Evolutionary conservation across 768 basidiomycete species (phyloP), one percentile per base, ranked within the genome.

Genomic region (Boletus patriciae): DNA sequence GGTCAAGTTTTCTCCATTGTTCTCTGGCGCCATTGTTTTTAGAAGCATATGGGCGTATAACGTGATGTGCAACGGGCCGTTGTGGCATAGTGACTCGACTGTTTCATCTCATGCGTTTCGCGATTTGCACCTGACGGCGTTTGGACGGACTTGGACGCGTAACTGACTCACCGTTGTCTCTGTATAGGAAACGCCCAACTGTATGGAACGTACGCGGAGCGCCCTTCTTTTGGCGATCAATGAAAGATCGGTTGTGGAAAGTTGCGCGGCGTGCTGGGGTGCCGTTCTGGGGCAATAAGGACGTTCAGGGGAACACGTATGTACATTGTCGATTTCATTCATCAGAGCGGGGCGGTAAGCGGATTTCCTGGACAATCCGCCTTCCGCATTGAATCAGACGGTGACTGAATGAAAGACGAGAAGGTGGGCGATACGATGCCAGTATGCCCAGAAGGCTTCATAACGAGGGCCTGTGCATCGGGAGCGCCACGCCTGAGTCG

Each of bases 161-260:
- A 19, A 46, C 62, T 68, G 19, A 67, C 55, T 21, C 23, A 45
- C 19, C 16, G 38, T 54, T 31, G 4, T 41, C 23, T 43, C 19
- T 38, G 48, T 54, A 52, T 57, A 83, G 83, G 68, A 59, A 27
- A 64, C 79, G 41, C 73, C 78, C 21, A 60, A 58, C 3, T 58
- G 64, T 31, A 73, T 73, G 71, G 56, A 52, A 13, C 77, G 79
- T 21, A 81, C 81, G 23, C 74, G 74, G 53, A 57, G 77, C 43
- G 82, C 79, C 18, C 58, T 86, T 34, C 69, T 73, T 8, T 59
- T 83, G 49, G 76, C 77, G 43, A 70, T 84, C 59, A 74, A 74
- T 6, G 84, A 85, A 58, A 64, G 70, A 34, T 83, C 84, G 4
- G 70, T 86, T 38, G 69, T 86, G 57, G 78, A 84, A 53, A 78